Conservation (phyloP, 768 basidiomycete genomes). For the Russula brevipes region DNA sequence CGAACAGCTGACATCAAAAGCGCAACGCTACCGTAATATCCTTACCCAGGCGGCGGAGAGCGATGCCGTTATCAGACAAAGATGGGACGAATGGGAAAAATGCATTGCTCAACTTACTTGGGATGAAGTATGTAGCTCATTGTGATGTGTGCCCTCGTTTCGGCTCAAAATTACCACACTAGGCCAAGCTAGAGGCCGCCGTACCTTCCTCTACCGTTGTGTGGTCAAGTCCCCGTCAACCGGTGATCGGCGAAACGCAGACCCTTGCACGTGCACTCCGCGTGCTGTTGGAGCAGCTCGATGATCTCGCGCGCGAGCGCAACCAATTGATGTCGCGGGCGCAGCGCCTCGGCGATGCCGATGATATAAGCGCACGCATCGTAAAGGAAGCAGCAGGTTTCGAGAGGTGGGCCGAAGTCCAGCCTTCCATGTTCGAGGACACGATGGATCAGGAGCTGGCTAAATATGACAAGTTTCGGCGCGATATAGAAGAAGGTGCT, state of each 20-base stretch:
- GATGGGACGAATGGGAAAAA: conserved; percentile 87
- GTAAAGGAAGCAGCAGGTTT: conserved; percentile 60
- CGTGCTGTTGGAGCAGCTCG: conserved; percentile 70
- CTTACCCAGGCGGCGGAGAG: conserved; percentile 67
- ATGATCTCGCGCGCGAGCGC: conserved; percentile 60
- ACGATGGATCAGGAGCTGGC: conserved; percentile 70
- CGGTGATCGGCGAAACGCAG: conserved; percentile 37
- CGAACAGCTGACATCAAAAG: conserved; percentile 61
- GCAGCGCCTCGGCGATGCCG: conserved; percentile 52
- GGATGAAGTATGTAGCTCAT: conserved; percentile 44
- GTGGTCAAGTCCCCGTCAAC: conserved; percentile 5
- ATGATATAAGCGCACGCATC: conserved; percentile 71
- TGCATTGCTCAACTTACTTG: conserved; percentile 65
- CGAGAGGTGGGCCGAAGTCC: conserved; percentile 62
- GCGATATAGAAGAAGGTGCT: conserved; percentile 50
- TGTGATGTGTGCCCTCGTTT: not conserved
- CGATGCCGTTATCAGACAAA: conserved; percentile 69
- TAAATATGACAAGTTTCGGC: conserved; percentile 69
- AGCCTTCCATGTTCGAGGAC: conserved; percentile 85
- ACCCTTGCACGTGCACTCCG: conserved; percentile 67
- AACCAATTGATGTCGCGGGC: conserved; percentile 61
- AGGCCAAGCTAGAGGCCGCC: conserved; percentile 62
- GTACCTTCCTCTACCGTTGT: conserved; percentile 55
- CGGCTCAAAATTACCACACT: not conserved
- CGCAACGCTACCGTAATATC: conserved; percentile 64